Base-by-base conservation (phyloP, 1,284 basidiomycete species). In the Coriolopsis trogii region DNA sequence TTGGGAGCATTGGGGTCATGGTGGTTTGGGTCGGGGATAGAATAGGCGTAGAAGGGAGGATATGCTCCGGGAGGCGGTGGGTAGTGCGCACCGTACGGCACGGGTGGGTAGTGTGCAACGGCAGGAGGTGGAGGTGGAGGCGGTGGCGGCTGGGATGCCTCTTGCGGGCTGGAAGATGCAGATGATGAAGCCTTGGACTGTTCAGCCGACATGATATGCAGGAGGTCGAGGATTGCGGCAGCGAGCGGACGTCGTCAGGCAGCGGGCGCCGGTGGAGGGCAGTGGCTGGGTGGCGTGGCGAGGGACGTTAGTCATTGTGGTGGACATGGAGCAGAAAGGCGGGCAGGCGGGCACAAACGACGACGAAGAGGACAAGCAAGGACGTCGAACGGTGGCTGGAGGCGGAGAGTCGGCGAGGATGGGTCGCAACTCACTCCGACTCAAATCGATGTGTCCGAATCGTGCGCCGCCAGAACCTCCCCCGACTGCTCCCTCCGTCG, bases 31-130 rank as follows among this genome's bases (percentile, higher is more conserved):
- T 73, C 73, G 9, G 55, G 76, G 60, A 58, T 72, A 58, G 59
- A 72, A 64, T 76, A 80, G 3, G 75, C 65, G 56, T 76, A 80
- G 62, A 71, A 75, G 9, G 78, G 77, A 25, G 75, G 74, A 56
- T 79, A 81, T 12, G 71, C 65, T 3, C 73, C 74, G 0, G 77
- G 73, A 4, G 71, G 73, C 12, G 76, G 74, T 4, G 75, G 73
- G 62, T 76, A 80, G 28, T 76, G 68, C 13, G 72, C 72, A 36
- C 67, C 71, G 63, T 74, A 79, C 1, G 73, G 69, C 49, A 55
- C 41, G 72, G 75, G 42, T 68, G 76, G 71, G 56, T 78, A 79
- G 2, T 73, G 67, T 13, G 66, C 58, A 16, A 63, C 49, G 2
- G 66, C 55, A n/a, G n/a, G n/a, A n/a, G n/a, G n/a, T n/a, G n/a